These are phyloP conservation scores for Didymella segeticola DNA, from an alignment of 2,329 filamentous ascomycete genomes.

Conservation along the genomic window DNA sequence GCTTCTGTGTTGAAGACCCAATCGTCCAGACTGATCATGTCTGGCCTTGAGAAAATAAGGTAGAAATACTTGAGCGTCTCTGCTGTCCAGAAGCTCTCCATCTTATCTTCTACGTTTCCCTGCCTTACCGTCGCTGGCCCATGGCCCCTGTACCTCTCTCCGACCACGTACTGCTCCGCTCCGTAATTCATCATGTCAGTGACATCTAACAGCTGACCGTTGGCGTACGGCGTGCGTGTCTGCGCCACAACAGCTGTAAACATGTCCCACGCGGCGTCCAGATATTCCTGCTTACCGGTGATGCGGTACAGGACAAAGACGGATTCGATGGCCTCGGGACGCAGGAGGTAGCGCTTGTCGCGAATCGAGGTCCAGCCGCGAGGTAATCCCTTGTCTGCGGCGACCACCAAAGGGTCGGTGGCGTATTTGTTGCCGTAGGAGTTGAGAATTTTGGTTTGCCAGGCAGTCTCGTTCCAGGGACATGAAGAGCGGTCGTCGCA, in stretches of 20 bases:
- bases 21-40: slow-evolving; percentile 55
- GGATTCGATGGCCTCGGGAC: slow-evolving; percentile 66
- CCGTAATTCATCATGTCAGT: slow-evolving; percentile 32
- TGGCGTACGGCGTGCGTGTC: slow-evolving; percentile 50
- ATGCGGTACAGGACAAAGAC: slow-evolving; percentile 67
- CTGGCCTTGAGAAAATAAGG: slow-evolving; percentile 53
- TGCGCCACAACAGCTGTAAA: slow-evolving; percentile 51
- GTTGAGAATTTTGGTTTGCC: slow-evolving; percentile 50
- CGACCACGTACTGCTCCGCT: not conserved
- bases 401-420: slow-evolving; percentile 20
- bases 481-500: slow-evolving; percentile 54
- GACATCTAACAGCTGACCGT: slow-evolving; percentile 55
- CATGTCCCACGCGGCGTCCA: slow-evolving; percentile 58
- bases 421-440: slow-evolving; percentile 26
- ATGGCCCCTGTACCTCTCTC: slow-evolving; percentile 3
- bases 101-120: slow-evolving; percentile 42
- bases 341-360: slow-evolving; percentile 55
- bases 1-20: slow-evolving; percentile 60
- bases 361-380: slow-evolving; percentile 50
- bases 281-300: slow-evolving; percentile 58
- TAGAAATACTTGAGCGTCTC: slow-evolving; percentile 61
- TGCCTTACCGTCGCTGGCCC: slow-evolving; percentile 8
- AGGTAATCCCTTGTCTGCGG: slow-evolving; percentile 37
- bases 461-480: slow-evolving; percentile 61
- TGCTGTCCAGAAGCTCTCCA: slow-evolving; percentile 57